Conservation (phyloP, 2,329 filamentous ascomycete species). For the Tolypocladium tropicale region DNA sequence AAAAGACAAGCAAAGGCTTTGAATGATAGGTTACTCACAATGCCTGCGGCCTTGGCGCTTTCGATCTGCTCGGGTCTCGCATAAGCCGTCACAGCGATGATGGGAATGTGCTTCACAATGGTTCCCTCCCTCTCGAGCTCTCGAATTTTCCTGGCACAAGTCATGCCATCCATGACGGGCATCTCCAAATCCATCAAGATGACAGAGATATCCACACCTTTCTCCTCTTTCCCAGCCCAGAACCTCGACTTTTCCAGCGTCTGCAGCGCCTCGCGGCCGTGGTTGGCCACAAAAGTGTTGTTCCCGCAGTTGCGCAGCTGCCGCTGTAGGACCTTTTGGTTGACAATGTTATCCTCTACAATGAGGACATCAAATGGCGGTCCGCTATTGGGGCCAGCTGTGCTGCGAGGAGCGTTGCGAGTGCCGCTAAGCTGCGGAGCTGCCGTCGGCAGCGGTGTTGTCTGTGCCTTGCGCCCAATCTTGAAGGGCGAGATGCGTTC, state of each 20-base stretch:
- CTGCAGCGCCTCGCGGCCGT: conserved; percentile 52
- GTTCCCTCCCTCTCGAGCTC: conserved; percentile 53
- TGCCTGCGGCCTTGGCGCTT: conserved; percentile 60
- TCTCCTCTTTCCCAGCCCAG: conserved; percentile 38
- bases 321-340: conserved; percentile 53
- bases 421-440: conserved; percentile 10
- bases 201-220: conserved; percentile 48
- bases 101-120: conserved; percentile 58
- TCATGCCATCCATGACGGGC: conserved; percentile 75
- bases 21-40: conserved; percentile 39
- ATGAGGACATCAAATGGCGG: conserved; percentile 46
- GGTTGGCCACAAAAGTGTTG: conserved; percentile 52
- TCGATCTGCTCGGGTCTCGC: conserved; percentile 64
- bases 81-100: conserved; percentile 77
- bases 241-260: conserved; percentile 44
- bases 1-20: neutral
- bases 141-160: conserved; percentile 59
- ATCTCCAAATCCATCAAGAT: conserved; percentile 78
- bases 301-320: conserved; percentile 52
- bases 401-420: neutral
- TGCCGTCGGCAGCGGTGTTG: conserved; percentile 6
- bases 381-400: conserved; percentile 3
- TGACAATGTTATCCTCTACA: conserved; percentile 59
- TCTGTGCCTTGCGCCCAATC: conserved; percentile 18
- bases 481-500: conserved; percentile 25